These are phyloP conservation scores for Cryphonectria carpinicola DNA, from an alignment of 2,329 filamentous ascomycete genomes.

Conservation along the genomic window DNA sequence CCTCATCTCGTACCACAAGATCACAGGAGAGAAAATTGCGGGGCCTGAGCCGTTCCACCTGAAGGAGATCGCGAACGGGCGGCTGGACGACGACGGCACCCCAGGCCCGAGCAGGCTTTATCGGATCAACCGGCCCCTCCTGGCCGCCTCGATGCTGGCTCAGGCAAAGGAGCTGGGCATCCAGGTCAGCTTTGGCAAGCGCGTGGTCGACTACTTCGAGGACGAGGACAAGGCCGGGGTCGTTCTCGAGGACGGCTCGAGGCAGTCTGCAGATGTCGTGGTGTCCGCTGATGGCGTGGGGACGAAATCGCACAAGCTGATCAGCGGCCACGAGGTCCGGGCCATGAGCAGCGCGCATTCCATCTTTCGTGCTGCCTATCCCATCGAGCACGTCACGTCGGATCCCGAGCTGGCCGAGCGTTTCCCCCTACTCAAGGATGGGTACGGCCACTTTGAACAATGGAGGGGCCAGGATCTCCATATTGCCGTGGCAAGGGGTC, in stretches of 20 bases:
- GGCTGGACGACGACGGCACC: constrained; percentile 15
- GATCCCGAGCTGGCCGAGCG: constrained; percentile 50
- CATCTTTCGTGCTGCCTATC: constrained; percentile 32
- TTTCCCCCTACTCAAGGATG: constrained; percentile 52
- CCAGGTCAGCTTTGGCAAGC: constrained; percentile 30
- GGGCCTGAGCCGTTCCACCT: constrained; percentile 29
- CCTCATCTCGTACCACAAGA: constrained; percentile 32
- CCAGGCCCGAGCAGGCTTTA: neutral
- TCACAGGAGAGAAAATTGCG: constrained; percentile 32
- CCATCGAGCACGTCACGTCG: constrained; percentile 20
- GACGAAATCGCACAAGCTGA: constrained; percentile 33
- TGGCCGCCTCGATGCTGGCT: constrained; percentile 30
- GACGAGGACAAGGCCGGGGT: constrained; percentile 16
- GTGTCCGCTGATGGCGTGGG: constrained; percentile 40
- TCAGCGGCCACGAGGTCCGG: constrained; percentile 30
- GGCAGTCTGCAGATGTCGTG: constrained; percentile 36
- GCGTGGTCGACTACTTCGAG: constrained; percentile 29
- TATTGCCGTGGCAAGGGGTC: constrained; percentile 51
- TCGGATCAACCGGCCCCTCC: constrained; percentile 29
- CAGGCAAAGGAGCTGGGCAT: constrained; percentile 32
- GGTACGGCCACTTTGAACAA: constrained; percentile 55
- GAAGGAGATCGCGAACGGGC: neutral
- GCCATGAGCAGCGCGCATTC: constrained; percentile 35
- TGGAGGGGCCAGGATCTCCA: constrained; percentile 49
- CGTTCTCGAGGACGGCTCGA: constrained; percentile 28